Evolutionary conservation across 179 eudicot genomes (phyloP), one percentile per base, ranked within the genome.

Genomic region (Amaranthus tricolor): DNA sequence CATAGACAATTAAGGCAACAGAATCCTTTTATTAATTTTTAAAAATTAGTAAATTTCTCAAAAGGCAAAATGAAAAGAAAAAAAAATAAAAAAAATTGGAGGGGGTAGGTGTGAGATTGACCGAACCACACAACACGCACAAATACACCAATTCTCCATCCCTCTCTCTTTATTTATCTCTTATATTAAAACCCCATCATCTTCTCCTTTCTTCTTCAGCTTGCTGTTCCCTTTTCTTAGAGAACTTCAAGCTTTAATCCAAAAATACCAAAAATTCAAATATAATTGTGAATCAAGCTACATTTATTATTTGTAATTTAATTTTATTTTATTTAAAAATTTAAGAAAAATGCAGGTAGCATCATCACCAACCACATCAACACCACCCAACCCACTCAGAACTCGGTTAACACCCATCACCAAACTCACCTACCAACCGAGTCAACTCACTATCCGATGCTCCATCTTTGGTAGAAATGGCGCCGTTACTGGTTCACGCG

Each of bases 91-190:
- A 47, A 20, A 66, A 49, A 47, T 54, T 43, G 56, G 19, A 13
- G 79, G 85, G 62, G 85, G 80, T 83, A 79, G 85, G 85, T 82
- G 78, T 74, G 85, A 70, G 85, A 77, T 77, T 83, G 85, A 83
- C 85, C 78, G 71, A 77, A 79, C 69, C 80, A 59, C 66, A 65
- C 54, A 49, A 77, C 60, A 76, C 77, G 66, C 83, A 70, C 77
- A 70, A 75, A 7, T 57, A 45, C 62, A 48, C 67, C 17, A 53
- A 48, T 59, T 48, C 63, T 24, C 74, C 21, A 76, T n/a, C 74
- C 48, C 40, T 72, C 66, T 52, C 9, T 16, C 40, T 31, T 31
- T 31, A 31, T 31, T 31, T 31, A 31, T 16, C 52, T 0, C 55
- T 57, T 72, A 60, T 79, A 83, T 79, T 69, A 73, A 66, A 9